phyloP scores from a whole-genome alignment of 2,329 filamentous ascomycete species.

The Nigrospora oryzae region DNA sequence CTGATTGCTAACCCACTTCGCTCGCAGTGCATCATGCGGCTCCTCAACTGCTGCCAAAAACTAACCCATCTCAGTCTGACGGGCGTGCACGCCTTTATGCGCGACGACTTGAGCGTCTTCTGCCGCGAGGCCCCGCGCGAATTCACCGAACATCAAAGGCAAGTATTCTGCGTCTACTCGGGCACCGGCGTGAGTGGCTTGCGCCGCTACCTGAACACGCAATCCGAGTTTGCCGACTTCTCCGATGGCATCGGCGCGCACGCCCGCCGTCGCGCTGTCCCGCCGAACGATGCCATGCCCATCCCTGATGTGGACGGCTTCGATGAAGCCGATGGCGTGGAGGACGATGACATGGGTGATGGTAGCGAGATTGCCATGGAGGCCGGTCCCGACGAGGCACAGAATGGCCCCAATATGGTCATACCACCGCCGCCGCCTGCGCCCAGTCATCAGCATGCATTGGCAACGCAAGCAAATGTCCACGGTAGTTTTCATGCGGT shows the following conservation, averaged over 20 bases:
- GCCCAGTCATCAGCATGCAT: not conserved
- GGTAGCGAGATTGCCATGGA: slow-evolving; percentile 22
- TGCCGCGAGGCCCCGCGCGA: slow-evolving; percentile 85
- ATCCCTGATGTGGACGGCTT: slow-evolving; percentile 15
- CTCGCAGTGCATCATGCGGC: slow-evolving; percentile 71
- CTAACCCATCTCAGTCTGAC: slow-evolving; percentile 93
- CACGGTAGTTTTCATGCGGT: not conserved
- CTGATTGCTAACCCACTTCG: not conserved
- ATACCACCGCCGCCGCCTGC: slow-evolving; percentile 10
- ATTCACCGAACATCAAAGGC: slow-evolving; percentile 90
- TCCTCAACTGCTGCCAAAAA: slow-evolving; percentile 85
- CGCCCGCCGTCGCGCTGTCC: slow-evolving; percentile 3
- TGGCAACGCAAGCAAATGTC: not conserved
- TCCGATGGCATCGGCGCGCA: slow-evolving; percentile 7
- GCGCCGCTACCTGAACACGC: slow-evolving; percentile 65
- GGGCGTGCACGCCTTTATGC: slow-evolving; percentile 83
- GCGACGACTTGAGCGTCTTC: slow-evolving; percentile 74
- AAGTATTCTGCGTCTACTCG: slow-evolving; percentile 96
- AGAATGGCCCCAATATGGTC: slow-evolving; percentile 5
- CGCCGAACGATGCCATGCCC: slow-evolving; percentile 5
- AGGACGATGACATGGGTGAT: slow-evolving; percentile 25
- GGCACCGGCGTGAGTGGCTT: slow-evolving; percentile 73
- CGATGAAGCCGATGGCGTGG: slow-evolving; percentile 19
- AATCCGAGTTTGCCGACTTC: slow-evolving; percentile 34
- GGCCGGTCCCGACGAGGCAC: slow-evolving; percentile 10